Evolutionary conservation across 768 basidiomycete genomes (phyloP), one percentile per base, ranked within the genome.

Genomic region (Rhizopogon vulgaris): DNA sequence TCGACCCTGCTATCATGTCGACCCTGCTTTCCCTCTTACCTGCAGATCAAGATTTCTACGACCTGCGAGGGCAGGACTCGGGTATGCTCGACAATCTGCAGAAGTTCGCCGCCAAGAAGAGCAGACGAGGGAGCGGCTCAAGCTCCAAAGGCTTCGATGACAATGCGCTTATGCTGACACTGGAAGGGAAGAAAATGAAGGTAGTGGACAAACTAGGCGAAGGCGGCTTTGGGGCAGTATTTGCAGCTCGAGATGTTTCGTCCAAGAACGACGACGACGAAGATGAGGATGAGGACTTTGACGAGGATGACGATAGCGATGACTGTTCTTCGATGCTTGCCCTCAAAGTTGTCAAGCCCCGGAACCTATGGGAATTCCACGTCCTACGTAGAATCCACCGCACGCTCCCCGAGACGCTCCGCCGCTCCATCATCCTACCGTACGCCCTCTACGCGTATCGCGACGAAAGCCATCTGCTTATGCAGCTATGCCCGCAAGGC

Each of bases 191-290:
- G 52, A 73, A 72, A 48, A 92, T 88, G 61, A 78, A 78, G 49
- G 82, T 97, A 4, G 71, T 76, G 3, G 87, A 87, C 55, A 99
- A 98, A 67, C 76, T 99, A 22, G 96, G 96, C 15, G 96, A 99
- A 70, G 96, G 96, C 5, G 92, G 94, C 0, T 99, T 95, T 60
- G 96, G 95, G 2, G 80, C 87, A 3, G 96, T 99, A n/a, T 99
- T 95, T 74, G 80, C 86, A 55, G 90, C 89, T 3, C 77, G 78
- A 51, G 78, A 84, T 62, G 48, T 74, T 62, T 52, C 49, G 25
- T 59, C 58, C 17, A 69, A 78, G 10, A 75, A 80, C 6, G 69
- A 71, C 27, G 63, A 55, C 17, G 64, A 70, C 49, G 66, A 68
- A 0, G 74, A 74, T 6, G 77, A 72, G 7, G 74, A 74, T 6